These are phyloP conservation scores for Helotiales sp. DNA, from an alignment of 2,329 filamentous ascomycete genomes.

Conservation along the genomic window DNA sequence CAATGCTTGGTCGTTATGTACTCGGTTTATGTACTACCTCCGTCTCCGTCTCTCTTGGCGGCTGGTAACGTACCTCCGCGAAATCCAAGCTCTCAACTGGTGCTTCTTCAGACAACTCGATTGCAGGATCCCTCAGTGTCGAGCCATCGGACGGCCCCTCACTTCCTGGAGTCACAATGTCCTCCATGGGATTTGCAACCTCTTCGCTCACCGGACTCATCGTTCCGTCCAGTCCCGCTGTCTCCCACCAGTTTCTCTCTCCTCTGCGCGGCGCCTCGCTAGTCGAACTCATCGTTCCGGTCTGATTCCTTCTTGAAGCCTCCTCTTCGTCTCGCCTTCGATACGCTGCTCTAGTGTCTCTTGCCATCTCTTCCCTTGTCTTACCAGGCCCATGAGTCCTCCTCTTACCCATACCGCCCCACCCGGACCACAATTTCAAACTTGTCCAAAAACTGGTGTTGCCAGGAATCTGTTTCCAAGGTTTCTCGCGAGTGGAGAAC, in stretches of 20 bases:
- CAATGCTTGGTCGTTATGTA: not conserved
- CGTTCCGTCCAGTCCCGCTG: slow-evolving; percentile 15
- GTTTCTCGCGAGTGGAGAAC: slow-evolving; percentile 69
- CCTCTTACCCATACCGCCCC: slow-evolving; percentile 26
- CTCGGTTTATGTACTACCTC: not conserved
- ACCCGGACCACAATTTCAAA: slow-evolving; percentile 36
- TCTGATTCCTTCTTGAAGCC: slow-evolving; percentile 36
- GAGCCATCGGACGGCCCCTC: not conserved
- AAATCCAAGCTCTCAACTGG: not conserved
- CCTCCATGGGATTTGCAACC: slow-evolving; percentile 21
- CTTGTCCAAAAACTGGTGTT: slow-evolving; percentile 39
- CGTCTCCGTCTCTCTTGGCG: not conserved
- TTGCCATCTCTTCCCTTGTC: slow-evolving; percentile 52
- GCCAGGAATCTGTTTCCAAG: slow-evolving; percentile 60
- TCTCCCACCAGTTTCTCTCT: slow-evolving; percentile 39
- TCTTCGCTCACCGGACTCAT: slow-evolving; percentile 32
- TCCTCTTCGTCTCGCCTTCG: slow-evolving; percentile 49
- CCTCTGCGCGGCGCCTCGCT: slow-evolving; percentile 14
- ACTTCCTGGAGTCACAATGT: not conserved
- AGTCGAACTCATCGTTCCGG: slow-evolving; percentile 10
- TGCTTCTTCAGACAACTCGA: not conserved
- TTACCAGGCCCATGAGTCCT: slow-evolving; percentile 42
- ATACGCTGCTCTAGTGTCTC: slow-evolving; percentile 50
- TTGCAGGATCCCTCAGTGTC: not conserved
- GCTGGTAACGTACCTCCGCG: not conserved